Evolutionary conservation across 1,139 yeast genomes (phyloP).

Genomic region (Debaryomycetaceae sp.): DNA sequence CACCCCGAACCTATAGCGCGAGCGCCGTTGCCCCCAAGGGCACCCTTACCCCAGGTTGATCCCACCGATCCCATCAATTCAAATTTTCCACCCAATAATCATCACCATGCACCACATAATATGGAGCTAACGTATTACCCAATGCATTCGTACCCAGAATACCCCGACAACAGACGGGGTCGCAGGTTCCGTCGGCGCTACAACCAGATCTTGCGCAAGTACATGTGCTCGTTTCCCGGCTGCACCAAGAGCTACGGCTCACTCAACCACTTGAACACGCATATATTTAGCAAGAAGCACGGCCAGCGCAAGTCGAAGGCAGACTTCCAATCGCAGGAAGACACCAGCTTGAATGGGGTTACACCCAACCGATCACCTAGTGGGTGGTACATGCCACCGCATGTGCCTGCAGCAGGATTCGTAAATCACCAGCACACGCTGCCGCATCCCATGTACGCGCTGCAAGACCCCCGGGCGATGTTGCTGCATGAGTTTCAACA

Average conservation of each 20-base stretch:
- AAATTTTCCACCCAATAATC: slow-evolving; percentile 1
- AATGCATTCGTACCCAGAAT: slow-evolving; percentile 6
- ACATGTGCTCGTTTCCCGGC: slow-evolving; percentile 54
- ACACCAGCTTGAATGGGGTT: slow-evolving; percentile 5
- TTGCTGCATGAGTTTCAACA: slow-evolving; percentile 8
- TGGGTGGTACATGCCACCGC: slow-evolving; percentile 3
- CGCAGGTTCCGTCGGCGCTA: slow-evolving; percentile 62
- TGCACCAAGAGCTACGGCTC: slow-evolving; percentile 76
- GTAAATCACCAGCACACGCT: background rate
- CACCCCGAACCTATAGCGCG: too few relatives aligned
- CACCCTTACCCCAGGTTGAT: too few relatives aligned
- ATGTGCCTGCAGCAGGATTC: background rate
- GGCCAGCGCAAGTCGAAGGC: slow-evolving; percentile 67
- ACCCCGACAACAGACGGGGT: slow-evolving; percentile 18
- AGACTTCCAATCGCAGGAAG: slow-evolving; percentile 44
- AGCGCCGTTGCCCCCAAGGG: too few relatives aligned
- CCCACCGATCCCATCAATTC: background rate
- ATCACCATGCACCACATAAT: slow-evolving; percentile 3
- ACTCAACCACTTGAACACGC: slow-evolving; percentile 72
- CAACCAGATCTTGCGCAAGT: slow-evolving; percentile 66
- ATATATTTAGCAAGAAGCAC: slow-evolving; percentile 66
- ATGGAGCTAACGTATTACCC: slow-evolving; percentile 6
- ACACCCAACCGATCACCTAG: slow-evolving; percentile 1
- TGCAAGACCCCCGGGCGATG: slow-evolving; percentile 1
- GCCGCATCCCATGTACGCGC: slow-evolving; percentile 1